Base-by-base conservation (phyloP, 179 eudicot genomes). In the Silene noctiflora region DNA sequence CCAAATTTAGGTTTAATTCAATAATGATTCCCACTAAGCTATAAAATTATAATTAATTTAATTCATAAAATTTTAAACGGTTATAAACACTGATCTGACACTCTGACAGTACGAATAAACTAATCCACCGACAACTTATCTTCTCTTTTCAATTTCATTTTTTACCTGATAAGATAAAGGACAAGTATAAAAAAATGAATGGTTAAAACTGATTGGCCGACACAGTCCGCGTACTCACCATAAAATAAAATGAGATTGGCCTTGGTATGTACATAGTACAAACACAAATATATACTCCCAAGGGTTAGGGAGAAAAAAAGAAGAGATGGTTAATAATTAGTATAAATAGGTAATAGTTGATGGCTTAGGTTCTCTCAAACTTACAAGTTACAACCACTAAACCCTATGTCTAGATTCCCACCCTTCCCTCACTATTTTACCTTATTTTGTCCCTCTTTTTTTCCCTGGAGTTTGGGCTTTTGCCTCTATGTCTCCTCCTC, bases 391-490 rank as follows among this genome's bases (percentile, higher is more conserved):
- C 67, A 62, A 21, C 67, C 67, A 62, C 67, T 21, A 62, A 62
- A 62, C 67, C 67, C 67, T 62, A 62, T 62, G 29, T 25, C 16
- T 62, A 22, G 67, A 62, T 62, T 25, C 29, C 22, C 67, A 8
- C 31, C 14, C 17, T 12, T 62, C n/a, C 16, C 67, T 25, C 67
- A 22, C 67, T 22, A 24, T 22, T 21, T 21, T 20, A 62, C 67
- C 67, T 62, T 27, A 62, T 11, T 9, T 62, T 62, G n/a, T 62
- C 67, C 25, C 67, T 62, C 66, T 22, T 62, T 51, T 62, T 62
- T 12, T 62, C 67, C 31, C 67, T 13, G 67, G 67, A 62, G 31
- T 62, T 62, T 62, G 67, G 25, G 67, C 33, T 62, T 62, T 21
- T 62, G 29, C 29, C 16, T 59, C 56, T 51, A 59, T 59, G 63